Conservation (phyloP, 2,329 filamentous ascomycete species). For the Beauveria sp. region DNA sequence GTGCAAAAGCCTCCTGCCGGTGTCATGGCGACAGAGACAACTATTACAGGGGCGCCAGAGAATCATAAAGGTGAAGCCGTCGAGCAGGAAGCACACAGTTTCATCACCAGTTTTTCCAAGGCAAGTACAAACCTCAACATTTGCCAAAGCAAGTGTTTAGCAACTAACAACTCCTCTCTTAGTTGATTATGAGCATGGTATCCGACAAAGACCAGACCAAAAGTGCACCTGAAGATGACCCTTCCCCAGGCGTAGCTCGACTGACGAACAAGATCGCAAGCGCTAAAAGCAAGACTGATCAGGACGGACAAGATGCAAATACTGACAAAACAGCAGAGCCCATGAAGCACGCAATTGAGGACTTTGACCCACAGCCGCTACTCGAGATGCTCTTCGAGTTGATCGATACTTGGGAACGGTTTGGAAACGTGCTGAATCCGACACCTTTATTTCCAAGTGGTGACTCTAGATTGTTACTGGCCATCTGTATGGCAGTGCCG, state of each 20-base stretch:
- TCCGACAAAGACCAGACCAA: conserved; percentile 26
- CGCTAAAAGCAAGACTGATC: too few relatives aligned
- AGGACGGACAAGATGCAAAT: too few relatives aligned
- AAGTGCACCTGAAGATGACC: conserved; percentile 30
- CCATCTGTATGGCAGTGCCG: too few relatives aligned
- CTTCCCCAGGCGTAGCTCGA: conserved; percentile 35
- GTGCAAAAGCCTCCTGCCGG: conserved; percentile 71
- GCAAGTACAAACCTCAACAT: conserved; percentile 24
- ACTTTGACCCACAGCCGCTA: too few relatives aligned
- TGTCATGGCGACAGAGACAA: conserved; percentile 67
- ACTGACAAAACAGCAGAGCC: too few relatives aligned
- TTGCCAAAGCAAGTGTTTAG: background rate
- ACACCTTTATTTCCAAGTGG: too few relatives aligned
- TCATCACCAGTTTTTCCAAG: conserved; percentile 59
- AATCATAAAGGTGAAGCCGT: conserved; percentile 78
- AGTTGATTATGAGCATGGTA: background rate
- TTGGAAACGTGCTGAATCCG: too few relatives aligned
- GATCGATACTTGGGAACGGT: too few relatives aligned
- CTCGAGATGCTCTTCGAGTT: too few relatives aligned
- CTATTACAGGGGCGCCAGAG: conserved; percentile 73
- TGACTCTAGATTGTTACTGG: too few relatives aligned
- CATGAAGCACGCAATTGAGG: too few relatives aligned
- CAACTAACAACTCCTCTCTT: background rate
- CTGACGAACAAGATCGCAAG: too few relatives aligned
- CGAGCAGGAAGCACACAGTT: conserved; percentile 74